Conservation (phyloP, 768 basidiomycete species). For the Boletus subparvulus region DNA sequence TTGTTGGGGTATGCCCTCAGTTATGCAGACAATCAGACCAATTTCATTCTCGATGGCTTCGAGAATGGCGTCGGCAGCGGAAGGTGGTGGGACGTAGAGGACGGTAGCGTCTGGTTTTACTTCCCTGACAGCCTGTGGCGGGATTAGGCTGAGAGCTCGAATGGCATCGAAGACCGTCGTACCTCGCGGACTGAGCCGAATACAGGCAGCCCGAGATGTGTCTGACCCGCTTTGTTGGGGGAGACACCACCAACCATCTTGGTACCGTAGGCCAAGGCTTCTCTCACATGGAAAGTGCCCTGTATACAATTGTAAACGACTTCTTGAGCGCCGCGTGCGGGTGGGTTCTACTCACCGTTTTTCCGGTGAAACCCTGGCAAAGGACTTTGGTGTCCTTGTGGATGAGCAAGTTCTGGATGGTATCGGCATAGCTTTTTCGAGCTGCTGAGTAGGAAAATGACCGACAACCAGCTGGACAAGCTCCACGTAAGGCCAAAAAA, state of each 20-base stretch:
- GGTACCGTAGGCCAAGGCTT: conserved; percentile 93
- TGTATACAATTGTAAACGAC: conserved; percentile 28
- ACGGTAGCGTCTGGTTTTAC: conserved; percentile 90
- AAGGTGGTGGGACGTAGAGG: conserved; percentile 97
- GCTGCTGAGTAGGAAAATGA: conserved; percentile 77
- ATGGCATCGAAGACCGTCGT: conserved; percentile 12
- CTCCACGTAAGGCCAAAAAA: not conserved
- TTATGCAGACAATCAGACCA: conserved; percentile 95
- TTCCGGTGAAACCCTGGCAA: conserved; percentile 94
- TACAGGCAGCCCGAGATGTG: conserved; percentile 92
- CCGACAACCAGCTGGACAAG: conserved; percentile 60
- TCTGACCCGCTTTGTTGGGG: conserved; percentile 94
- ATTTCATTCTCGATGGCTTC: conserved; percentile 99
- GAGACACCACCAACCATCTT: conserved; percentile 98
- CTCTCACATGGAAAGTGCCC: conserved; percentile 96
- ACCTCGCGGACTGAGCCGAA: conserved; percentile 93
- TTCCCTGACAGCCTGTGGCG: conserved; percentile 75
- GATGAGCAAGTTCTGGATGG: conserved; percentile 87
- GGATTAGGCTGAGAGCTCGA: conserved; percentile 2
- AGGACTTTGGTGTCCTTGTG: conserved; percentile 92
- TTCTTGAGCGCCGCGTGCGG: not conserved
- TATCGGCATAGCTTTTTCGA: conserved; percentile 81
- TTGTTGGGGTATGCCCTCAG: conserved; percentile 96
- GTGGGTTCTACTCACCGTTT: conserved; percentile 62
- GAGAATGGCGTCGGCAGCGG: conserved; percentile 94